Evolutionary conservation across 495 filamentous ascomycete genomes (phyloP).

Genomic region (Neurospora cerealis): DNA sequence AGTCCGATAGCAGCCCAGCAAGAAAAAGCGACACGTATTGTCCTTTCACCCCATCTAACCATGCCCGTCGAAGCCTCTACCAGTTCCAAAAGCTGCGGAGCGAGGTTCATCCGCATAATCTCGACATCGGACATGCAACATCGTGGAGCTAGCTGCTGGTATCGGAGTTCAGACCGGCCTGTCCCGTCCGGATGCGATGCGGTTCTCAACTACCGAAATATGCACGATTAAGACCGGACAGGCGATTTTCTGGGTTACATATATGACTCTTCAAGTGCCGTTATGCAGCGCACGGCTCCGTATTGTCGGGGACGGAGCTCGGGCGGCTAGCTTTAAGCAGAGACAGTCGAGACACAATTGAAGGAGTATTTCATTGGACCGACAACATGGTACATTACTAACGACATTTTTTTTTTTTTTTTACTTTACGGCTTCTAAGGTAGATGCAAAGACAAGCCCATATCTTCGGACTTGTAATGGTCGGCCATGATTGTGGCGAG

Average conservation of each 20-base stretch:
- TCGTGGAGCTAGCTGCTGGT: background rate
- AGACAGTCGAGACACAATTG: background rate
- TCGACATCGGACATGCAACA: background rate
- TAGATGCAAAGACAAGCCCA: constrained; percentile 44
- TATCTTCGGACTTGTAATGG: constrained; percentile 78
- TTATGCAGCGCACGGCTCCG: background rate
- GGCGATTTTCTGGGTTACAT: background rate
- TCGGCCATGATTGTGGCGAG: constrained; percentile 73
- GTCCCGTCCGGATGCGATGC: background rate
- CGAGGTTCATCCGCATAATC: background rate
- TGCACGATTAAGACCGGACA: background rate
- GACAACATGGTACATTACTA: background rate
- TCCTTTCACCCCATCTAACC: background rate
- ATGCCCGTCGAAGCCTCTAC: background rate
- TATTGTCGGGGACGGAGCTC: background rate
- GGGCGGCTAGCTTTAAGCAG: background rate
- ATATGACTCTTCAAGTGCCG: background rate
- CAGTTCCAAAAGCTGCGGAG: background rate
- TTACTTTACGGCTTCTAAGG: background rate
- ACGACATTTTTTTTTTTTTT: background rate
- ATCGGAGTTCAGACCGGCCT: background rate
- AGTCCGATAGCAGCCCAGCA: background rate
- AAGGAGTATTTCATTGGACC: background rate
- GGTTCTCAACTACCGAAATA: background rate
- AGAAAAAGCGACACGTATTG: background rate